Percentiles rank a stretch among this genome's conserved stretches.
Evolutionary conservation across 768 basidiomycete genomes (phyloP).

Genomic region (Russula griseocarnosa): DNA sequence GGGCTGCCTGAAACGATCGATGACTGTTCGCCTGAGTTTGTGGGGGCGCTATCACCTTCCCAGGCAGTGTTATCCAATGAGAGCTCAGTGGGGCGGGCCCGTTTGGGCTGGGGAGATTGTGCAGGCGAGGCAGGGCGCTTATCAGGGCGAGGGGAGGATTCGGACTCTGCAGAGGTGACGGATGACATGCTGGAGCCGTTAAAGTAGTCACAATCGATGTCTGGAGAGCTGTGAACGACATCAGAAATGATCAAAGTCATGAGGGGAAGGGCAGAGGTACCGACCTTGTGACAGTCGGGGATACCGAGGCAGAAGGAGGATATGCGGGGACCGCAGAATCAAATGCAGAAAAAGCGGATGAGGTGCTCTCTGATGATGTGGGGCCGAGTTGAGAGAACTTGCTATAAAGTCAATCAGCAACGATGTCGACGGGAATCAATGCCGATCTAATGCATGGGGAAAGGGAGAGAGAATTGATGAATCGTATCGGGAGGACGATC

Average conservation of each 20-base stretch:
- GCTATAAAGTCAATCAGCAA: constrained; percentile 30
- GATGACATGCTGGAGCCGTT: constrained; percentile 77
- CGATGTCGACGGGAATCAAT: constrained; percentile 22
- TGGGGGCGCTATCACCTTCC: constrained; percentile 29
- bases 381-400: constrained; percentile 24
- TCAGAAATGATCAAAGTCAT: constrained; percentile 11
- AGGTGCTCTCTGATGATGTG: constrained; percentile 9
- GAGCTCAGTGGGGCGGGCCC: constrained; percentile 37
- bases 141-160: constrained; percentile 55
- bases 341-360: constrained; percentile 23
- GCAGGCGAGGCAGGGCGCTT: constrained; percentile 56
- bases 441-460: constrained; percentile 25
- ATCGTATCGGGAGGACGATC: constrained; percentile 24
- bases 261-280: constrained; percentile 16
- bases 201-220: constrained; percentile 40
- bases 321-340: constrained; percentile 18
- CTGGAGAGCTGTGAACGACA: constrained; percentile 36
- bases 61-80: constrained; percentile 32
- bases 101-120: constrained; percentile 42
- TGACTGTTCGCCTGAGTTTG: constrained; percentile 35
- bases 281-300: constrained; percentile 28
- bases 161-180: constrained; percentile 68
- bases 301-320: constrained; percentile 25
- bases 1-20: constrained; percentile 44
- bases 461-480: constrained; percentile 13